Percentiles rank a stretch among this genome's conserved stretches.
These are phyloP conservation scores for Colletotrichum brevisporum DNA, from an alignment of 2,329 filamentous ascomycete species.

Conservation along the genomic window DNA sequence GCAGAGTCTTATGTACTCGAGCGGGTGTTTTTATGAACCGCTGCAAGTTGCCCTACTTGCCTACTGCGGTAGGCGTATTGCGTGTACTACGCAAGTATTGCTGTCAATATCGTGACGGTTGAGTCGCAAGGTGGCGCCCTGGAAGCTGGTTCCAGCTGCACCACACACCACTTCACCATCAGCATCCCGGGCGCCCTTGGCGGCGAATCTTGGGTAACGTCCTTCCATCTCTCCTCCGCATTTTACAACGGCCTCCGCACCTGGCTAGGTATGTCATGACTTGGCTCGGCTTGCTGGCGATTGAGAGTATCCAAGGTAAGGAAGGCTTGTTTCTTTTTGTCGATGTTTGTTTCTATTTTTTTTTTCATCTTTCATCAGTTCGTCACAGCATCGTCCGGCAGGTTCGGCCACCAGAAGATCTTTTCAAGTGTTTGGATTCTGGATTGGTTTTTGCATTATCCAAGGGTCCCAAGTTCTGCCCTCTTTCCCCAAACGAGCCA, in stretches of 20 bases:
- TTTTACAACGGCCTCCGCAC: background rate
- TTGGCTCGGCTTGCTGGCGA: background rate
- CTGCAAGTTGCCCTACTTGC: no score
- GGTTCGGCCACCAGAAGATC: slow-evolving; percentile 2
- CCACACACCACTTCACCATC: slow-evolving; percentile 3
- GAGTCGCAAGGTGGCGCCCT: slow-evolving; percentile 5
- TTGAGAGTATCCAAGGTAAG: no score
- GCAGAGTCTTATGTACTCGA: no score
- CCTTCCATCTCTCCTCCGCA: background rate
- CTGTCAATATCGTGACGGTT: background rate
- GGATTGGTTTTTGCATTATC: background rate
- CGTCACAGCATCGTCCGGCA: background rate
- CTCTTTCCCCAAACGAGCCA: background rate
- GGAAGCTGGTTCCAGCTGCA: slow-evolving; percentile 10
- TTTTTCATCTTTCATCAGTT: background rate
- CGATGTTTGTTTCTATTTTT: background rate
- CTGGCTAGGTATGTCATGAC: background rate
- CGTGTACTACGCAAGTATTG: no score
- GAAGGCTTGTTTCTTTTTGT: no score
- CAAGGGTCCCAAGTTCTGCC: slow-evolving; percentile 17
- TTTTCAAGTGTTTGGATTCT: background rate
- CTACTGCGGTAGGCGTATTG: no score
- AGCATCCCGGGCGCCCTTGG: background rate
- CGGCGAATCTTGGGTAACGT: slow-evolving; percentile 19
- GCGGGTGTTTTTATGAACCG: no score